Conservation (phyloP, 2,329 filamentous ascomycete genomes). For the Niveomyces coronatus region DNA sequence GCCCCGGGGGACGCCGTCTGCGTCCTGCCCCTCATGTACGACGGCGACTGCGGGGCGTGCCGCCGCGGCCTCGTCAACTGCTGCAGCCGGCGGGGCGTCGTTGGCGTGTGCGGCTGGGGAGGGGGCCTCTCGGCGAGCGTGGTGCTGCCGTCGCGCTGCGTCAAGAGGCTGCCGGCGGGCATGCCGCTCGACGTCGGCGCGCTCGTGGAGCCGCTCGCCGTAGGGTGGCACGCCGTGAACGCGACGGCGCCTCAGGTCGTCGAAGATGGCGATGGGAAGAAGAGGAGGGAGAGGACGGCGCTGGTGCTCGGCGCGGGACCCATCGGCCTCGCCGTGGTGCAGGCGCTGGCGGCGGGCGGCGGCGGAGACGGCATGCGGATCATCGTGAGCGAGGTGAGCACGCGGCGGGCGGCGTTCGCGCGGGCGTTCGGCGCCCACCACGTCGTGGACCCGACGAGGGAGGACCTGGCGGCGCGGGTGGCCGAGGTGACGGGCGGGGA, state of each 20-base stretch:
- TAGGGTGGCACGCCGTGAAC: slow-evolving; percentile 35
- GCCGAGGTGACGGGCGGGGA: slow-evolving; percentile 35
- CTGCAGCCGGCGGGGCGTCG: slow-evolving; percentile 36
- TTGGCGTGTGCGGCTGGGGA: slow-evolving; percentile 30
- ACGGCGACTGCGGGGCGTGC: slow-evolving; percentile 46
- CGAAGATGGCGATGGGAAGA: too few relatives aligned
- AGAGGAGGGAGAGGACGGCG: too few relatives aligned
- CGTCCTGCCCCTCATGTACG: slow-evolving; percentile 50
- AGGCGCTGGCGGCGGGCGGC: slow-evolving; percentile 34
- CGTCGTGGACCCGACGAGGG: slow-evolving; percentile 28
- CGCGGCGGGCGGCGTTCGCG: slow-evolving; percentile 31
- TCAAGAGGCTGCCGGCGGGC: slow-evolving; percentile 39
- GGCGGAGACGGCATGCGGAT: slow-evolving; percentile 38
- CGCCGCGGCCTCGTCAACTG: slow-evolving; percentile 42
- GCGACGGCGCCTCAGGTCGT: slow-evolving; percentile 29
- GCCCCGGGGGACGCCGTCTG: slow-evolving; percentile 46
- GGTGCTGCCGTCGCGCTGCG: slow-evolving; percentile 37
- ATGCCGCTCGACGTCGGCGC: slow-evolving; percentile 41
- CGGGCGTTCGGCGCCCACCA: slow-evolving; percentile 32
- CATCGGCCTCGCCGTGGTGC: slow-evolving; percentile 37
- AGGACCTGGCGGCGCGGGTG: slow-evolving; percentile 36
- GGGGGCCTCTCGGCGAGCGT: slow-evolving; percentile 47
- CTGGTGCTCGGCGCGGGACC: slow-evolving; percentile 40
- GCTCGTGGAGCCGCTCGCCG: slow-evolving; percentile 40
- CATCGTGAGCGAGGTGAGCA: slow-evolving; percentile 35